These are phyloP conservation scores for Geranium rotundifolium DNA, from an alignment of 345 rosid species.

Conservation along the genomic window DNA sequence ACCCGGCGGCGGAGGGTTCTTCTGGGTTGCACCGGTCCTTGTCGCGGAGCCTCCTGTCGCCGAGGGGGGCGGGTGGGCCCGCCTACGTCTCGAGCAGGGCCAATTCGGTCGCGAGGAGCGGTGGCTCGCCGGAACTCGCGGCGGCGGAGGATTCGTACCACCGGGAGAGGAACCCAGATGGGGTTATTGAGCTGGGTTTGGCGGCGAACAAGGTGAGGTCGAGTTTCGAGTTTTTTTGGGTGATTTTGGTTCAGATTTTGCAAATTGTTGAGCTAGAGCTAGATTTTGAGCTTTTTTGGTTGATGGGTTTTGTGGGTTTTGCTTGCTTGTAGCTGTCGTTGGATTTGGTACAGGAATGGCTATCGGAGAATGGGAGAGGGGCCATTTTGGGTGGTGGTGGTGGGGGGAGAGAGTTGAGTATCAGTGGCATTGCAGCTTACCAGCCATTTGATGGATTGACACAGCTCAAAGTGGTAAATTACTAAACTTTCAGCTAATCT, in stretches of 20 bases:
- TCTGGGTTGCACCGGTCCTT: conserved; percentile 41
- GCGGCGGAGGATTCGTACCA: conserved; percentile 63
- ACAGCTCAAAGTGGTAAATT: conserved; percentile 66
- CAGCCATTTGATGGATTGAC: conserved; percentile 61
- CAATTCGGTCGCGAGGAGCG: conserved; percentile 32
- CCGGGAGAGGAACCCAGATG: conserved; percentile 50
- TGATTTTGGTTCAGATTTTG: not conserved
- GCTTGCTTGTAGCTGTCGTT: conserved; percentile 21
- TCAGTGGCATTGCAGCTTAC: conserved; percentile 53
- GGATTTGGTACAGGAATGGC: conserved; percentile 56
- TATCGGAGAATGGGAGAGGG: conserved; percentile 40
- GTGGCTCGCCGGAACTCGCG: conserved; percentile 38
- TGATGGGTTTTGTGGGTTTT: conserved; percentile 1
- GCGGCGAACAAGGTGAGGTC: conserved; percentile 47
- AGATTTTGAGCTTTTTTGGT: not conserved
- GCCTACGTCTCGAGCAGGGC: conserved; percentile 50
- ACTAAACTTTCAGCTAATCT: conserved; percentile 1
- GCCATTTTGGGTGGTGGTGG: conserved; percentile 23
- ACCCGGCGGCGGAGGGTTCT: conserved; percentile 22
- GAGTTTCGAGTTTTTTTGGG: not conserved
- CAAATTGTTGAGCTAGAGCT: too few species aligned
- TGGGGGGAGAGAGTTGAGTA: conserved; percentile 24
- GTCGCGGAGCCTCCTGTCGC: conserved; percentile 58
- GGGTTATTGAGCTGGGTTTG: conserved; percentile 67
- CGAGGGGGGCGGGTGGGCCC: conserved; percentile 51